Percentiles rank a stretch among this genome's conserved stretches.
Evolutionary conservation across 257 asterid genomes (phyloP).

Genomic region (Jacaranda copaia): DNA sequence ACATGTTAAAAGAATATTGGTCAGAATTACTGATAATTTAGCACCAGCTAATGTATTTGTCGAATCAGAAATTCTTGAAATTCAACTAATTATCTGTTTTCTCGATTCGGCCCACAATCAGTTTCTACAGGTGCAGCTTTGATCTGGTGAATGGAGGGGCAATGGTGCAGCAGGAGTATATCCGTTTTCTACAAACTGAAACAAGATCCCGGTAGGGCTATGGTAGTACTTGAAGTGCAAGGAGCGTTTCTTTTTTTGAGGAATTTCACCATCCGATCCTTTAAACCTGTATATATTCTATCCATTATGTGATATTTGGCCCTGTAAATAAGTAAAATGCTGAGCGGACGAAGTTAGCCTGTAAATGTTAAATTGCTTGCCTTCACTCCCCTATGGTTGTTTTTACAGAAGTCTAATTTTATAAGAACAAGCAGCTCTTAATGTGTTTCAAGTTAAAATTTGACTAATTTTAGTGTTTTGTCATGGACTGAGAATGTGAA

Average conservation of each 20-base stretch:
- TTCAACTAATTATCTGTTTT: constrained; percentile 25
- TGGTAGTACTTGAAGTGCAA: not conserved
- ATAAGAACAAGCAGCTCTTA: not conserved
- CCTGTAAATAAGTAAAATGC: not conserved
- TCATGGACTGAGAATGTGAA: not conserved
- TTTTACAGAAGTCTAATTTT: not conserved
- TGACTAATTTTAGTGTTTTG: not conserved
- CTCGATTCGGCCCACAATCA: constrained; percentile 36
- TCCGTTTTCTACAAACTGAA: constrained; percentile 72
- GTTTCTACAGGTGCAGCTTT: constrained; percentile 89
- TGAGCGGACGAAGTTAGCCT: not conserved
- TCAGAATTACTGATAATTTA: not conserved
- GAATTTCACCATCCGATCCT: not conserved
- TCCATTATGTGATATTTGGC: constrained; percentile 18
- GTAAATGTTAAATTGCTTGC: constrained; percentile 1
- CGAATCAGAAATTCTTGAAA: constrained; percentile 2
- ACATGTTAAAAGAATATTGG: not conserved
- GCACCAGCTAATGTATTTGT: not conserved
- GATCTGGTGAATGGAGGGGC: constrained; percentile 86
- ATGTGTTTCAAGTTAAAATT: not conserved
- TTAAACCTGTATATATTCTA: constrained; percentile 31
- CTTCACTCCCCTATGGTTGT: not conserved
- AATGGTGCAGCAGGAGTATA: constrained; percentile 83
- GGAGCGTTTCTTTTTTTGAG: not conserved
- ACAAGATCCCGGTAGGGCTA: constrained; percentile 50